Evolutionary conservation across 1,284 basidiomycete species (phyloP).

Genomic region (Vanrija pseudolonga): DNA sequence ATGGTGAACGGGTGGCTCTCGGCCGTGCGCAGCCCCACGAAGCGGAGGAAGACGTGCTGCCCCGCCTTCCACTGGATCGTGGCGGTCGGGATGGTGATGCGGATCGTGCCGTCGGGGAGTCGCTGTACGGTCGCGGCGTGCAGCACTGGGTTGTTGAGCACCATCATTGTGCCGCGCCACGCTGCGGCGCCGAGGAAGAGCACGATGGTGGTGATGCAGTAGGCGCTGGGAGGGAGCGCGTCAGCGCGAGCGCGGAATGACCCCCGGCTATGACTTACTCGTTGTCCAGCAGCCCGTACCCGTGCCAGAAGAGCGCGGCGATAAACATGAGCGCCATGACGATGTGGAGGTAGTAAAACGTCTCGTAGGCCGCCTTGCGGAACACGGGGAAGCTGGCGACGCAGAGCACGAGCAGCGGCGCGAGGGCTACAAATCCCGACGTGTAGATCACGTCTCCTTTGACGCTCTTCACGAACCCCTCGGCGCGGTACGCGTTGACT

Average conservation of each 20-base stretch:
- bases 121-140: constrained; percentile 37
- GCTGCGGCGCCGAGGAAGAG: constrained; percentile 41
- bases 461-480: background rate
- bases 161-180: constrained; percentile 41
- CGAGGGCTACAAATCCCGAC: constrained; percentile 49
- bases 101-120: constrained; percentile 42
- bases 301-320: constrained; percentile 4
- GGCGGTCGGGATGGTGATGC: constrained; percentile 39
- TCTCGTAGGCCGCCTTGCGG: constrained; percentile 49
- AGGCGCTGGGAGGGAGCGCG: constrained; percentile 30
- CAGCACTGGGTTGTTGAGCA: constrained; percentile 27
- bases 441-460: constrained; percentile 35
- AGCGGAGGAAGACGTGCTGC: constrained; percentile 52
- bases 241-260: no score
- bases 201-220: constrained; percentile 48
- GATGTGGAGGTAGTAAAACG: constrained; percentile 49
- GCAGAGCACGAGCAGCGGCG: constrained; percentile 45
- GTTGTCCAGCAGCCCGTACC: background rate
- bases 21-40: constrained; percentile 16
- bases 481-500: constrained; percentile 23
- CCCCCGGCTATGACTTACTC: no score
- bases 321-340: constrained; percentile 27
- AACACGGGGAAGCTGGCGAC: constrained; percentile 25
- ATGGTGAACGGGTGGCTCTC: constrained; percentile 53
- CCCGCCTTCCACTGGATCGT: constrained; percentile 48